A percentile compares a stretch with the other conserved stretches of the same genome.
Conservation (phyloP, 345 rosid species). For the Salix suchowensis region DNA sequence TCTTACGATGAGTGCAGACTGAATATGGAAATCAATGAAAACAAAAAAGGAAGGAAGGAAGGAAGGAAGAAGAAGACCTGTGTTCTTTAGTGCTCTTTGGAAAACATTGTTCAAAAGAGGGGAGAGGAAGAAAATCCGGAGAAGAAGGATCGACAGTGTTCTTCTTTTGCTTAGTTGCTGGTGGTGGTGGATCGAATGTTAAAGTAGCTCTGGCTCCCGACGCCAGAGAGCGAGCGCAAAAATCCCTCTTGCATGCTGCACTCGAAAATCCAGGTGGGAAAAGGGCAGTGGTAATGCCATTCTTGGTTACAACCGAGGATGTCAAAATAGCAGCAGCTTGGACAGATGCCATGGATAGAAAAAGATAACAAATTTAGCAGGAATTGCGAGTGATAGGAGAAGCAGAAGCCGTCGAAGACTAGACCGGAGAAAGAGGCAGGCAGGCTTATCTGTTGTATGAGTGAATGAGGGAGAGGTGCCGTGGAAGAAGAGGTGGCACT, state of each 20-base stretch:
- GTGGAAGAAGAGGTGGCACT: no score
- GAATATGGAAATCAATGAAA: neutral
- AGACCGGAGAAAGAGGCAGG: no score
- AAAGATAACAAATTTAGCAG: neutral
- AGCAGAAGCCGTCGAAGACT: neutral
- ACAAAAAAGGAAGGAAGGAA: no score
- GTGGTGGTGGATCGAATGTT: conserved; percentile 69
- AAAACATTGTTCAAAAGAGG: conserved; percentile 86
- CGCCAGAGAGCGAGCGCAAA: conserved; percentile 4
- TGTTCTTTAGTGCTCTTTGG: conserved; percentile 84
- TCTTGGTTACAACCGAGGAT: conserved; percentile 28
- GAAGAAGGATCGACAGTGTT: conserved; percentile 79
- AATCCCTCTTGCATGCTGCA: conserved; percentile 42
- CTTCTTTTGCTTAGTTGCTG: conserved; percentile 54
- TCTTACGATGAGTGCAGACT: neutral
- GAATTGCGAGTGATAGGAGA: neutral
- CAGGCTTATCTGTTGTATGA: neutral
- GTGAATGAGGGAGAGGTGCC: no score
- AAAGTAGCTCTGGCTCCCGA: conserved; percentile 52
- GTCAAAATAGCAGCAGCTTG: conserved; percentile 47
- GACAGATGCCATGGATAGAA: conserved; percentile 57
- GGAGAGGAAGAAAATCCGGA: conserved; percentile 85
- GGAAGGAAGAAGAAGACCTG: conserved; percentile 28
- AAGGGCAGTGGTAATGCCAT: conserved; percentile 34
- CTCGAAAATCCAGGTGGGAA: conserved; percentile 47